Base-by-base conservation (phyloP, 1,284 basidiomycete genomes). In the Cystobasidium pallidum region DNA sequence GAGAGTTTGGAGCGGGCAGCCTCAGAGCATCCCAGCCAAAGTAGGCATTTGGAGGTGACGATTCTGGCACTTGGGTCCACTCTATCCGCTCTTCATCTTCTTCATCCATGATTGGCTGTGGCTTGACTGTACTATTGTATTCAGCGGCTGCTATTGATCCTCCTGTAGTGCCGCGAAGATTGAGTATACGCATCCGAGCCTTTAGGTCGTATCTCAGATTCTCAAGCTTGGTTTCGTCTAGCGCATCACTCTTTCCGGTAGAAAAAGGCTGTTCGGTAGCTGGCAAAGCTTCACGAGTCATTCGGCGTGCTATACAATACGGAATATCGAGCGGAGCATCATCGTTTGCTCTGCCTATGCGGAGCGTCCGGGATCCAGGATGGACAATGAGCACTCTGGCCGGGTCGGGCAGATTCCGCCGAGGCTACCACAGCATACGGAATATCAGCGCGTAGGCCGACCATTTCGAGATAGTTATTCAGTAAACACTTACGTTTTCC, bases 331-430 rank as follows among this genome's bases (percentile, higher is more conserved):
- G 79, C 11, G 93, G 94, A 41, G 85, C 88, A 32, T 91, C 87
- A 78, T 97, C 94, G n/a, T 89, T 91, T 0, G 94, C 93, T 77
- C 88, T 87, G 30, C 96, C 96, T 58, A 99, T 88, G 32, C 93
- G 88, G 41, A 97, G 83, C 78, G 84, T 89, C 32, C 91, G 86
- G 1, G 94, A 94, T 28, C 96, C 96, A 1, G 92, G 93, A 78
- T 99, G 96, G 70, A 99, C 91, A 45, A 99, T 89, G 71, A 99
- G 82, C 13, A 70, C 65, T 36, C 67, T 71, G 3, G 62, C 28
- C 26, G 70, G 70, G 30, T 66, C 41, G 3, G 55, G 57, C 24
- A 72, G 51, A 28, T 39, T 43, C 2, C 30, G n/a, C 21, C 30
- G 11, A 26, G 21, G 21, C 68, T 63, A 57, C 8, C 11, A 34